Conservation (phyloP, 345 rosid species). For the Ceriops decandra region DNA sequence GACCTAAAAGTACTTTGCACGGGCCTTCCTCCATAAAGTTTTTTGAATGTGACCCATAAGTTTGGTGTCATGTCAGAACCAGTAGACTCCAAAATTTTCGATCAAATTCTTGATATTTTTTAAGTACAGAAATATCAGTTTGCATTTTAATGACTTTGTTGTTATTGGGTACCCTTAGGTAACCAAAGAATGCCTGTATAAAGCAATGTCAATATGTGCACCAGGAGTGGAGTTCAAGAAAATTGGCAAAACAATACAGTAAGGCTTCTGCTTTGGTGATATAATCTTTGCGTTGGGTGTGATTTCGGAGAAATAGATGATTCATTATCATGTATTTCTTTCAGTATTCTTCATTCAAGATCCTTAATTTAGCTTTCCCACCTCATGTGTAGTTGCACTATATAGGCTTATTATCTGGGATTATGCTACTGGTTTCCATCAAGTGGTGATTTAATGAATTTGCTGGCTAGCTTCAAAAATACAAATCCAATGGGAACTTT, state of each 20-base stretch:
- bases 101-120: too few relatives aligned
- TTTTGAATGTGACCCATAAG: too few relatives aligned
- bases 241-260: constrained; percentile 88
- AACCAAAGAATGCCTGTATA: constrained; percentile 74
- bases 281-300: background rate
- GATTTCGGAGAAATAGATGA: background rate
- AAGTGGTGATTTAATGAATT: constrained; percentile 1
- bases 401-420: background rate
- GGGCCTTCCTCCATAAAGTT: too few relatives aligned
- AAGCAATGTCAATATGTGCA: constrained; percentile 80
- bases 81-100: too few relatives aligned
- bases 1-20: too few relatives aligned
- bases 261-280: constrained; percentile 30
- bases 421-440: background rate
- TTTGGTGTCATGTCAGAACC: too few relatives aligned
- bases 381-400: background rate
- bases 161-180: constrained; percentile 42
- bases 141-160: background rate
- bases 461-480: constrained; percentile 2
- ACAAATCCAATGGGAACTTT: too few relatives aligned
- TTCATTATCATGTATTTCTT: background rate
- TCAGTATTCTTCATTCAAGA: background rate
- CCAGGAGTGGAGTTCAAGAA: constrained; percentile 76
- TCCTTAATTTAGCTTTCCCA: background rate
- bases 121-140: too few relatives aligned